These are phyloP conservation scores for Chlorella sp. DNA, from an alignment of 139 green algal genomes.

Conservation along the genomic window DNA sequence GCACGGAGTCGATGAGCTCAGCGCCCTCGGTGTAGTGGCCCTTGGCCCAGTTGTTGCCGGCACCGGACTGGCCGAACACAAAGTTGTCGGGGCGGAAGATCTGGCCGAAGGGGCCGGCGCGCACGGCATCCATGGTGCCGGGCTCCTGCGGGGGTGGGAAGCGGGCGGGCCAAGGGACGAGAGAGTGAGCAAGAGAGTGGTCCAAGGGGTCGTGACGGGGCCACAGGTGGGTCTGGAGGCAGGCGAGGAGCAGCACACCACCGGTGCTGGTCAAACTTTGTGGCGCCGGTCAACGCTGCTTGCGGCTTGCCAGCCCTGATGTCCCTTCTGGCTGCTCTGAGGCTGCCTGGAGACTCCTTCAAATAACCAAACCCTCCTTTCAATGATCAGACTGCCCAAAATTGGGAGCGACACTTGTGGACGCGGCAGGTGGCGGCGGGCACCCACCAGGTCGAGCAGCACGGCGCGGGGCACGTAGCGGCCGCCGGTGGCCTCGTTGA, in stretches of 20 bases:
- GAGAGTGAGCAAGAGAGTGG: neutral
- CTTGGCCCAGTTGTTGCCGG: slow-evolving; percentile 99
- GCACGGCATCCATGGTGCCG: slow-evolving; percentile 97
- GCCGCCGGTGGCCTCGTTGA: slow-evolving; percentile 97
- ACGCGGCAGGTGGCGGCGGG: neutral
- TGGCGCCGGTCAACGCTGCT: neutral
- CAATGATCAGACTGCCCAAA: too few species aligned
- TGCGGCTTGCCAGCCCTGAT: neutral
- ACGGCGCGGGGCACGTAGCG: slow-evolving; percentile 98
- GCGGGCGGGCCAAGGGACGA: neutral
- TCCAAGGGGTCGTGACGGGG: too few species aligned
- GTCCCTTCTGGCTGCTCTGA: neutral
- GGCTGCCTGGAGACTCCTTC: too few species aligned
- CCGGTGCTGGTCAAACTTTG: neutral
- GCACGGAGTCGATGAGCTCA: slow-evolving; percentile 97
- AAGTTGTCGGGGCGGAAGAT: slow-evolving; percentile 98
- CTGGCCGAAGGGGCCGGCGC: slow-evolving; percentile 96
- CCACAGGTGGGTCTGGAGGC: neutral
- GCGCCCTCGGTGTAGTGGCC: slow-evolving; percentile 99
- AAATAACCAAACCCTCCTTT: neutral
- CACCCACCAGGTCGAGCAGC: slow-evolving; percentile 92
- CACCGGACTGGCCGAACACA: slow-evolving; percentile 94
- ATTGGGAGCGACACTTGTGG: too few species aligned
- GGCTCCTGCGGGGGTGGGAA: slow-evolving; percentile 73
- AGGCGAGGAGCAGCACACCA: neutral